Base-by-base conservation (phyloP, 495 filamentous ascomycete genomes). In the Penicillium macrosclerotiorum region DNA sequence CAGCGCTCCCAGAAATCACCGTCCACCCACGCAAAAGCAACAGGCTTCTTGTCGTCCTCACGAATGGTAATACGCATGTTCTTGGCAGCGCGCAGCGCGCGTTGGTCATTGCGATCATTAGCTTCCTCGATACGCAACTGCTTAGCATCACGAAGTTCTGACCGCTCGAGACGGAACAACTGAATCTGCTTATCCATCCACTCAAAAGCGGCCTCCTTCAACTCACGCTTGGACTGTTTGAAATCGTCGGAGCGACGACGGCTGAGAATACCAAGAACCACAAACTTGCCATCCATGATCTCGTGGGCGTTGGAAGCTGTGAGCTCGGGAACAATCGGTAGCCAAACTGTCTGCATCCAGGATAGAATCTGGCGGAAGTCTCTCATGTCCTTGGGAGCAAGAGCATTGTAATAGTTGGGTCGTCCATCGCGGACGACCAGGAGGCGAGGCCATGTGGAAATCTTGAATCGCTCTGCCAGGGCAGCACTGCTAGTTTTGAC, bases 11-110 rank as follows among this genome's bases (percentile, higher is more conserved):
- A 98, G 65, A 97, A 96, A 17, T 89, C 81, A 37, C 90, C 90
- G 64, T 98, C 93, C 6, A 97, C 89, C 94, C 94, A 97, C n/a
- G 94, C 93, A 70, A 98, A 98, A 3, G 83, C 77, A 18, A 96
- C 89, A 55, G 93, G 84, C 66, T 93, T 95, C 56, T 85, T 85
- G 59, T 89, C 83, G 42, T 88, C 78, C 57, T 87, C 82, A 50
- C 90, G 83, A 76, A 96, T 92, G 45, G 86, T 87, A 59, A 97
- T 90, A 5, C 82, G 79, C 65, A 94, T 95, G 50, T 81, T 86
- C 74, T 98, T 98, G 17, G 93, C 94, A n/a, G 81, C 74, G 32
- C 89, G 77, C 41, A 96, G 62, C 5, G 89, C 90, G 26, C 89
- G 79, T 64, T 96, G 85, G 63, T 98, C 94, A 61, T 88, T 83